Base-by-base conservation (phyloP, 768 basidiomycete species). In the Collybia sp. region DNA sequence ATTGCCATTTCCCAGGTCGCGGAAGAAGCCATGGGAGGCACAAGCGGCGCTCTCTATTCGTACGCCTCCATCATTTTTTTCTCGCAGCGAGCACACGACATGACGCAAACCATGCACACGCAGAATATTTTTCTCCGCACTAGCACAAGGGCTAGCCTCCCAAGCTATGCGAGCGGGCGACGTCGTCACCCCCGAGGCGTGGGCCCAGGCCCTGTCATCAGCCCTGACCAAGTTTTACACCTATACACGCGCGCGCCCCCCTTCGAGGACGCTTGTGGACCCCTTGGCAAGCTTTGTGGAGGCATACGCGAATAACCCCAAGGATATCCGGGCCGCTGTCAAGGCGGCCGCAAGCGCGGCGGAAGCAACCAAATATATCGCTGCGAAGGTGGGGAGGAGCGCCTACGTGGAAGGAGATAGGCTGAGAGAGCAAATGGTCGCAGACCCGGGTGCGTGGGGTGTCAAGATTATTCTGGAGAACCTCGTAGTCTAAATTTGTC, bases 401-500 rank as follows among this genome's bases (percentile, higher is more conserved):
- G 88, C 88, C 2, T 97, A 97, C 65, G 79, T 95, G 33, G 87
- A 85, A 50, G 76, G 80, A 12, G 75, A 78, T 35, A 68, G 79
- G 53, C 68, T 94, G 45, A 79, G 68, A 59, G 65, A 73, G 45
- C 72, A 85, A 61, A 72, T 67, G 33, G 73, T 89, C 16, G 67
- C 91, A 2, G 93, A 97, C 66, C 92, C 93, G 0, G 93, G 93
- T 32, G 93, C 93, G 25, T 92, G 91, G 88, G 92, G 91, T 38
- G 80, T 95, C 45, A 87, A 84, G 57, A 73, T 76, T 8, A 78
- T 91, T 46, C 54, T 92, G 47, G 79, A 87, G 59, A 79, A 71
- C 34, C 63, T 88, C 40, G 42, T 38, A 19, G 42, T 34, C 18
- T 52, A 42, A 52, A 18, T 12, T 33, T 19, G 38, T 25, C 8